Percentiles rank a stretch among this genome's conserved stretches.
phyloP scores from a whole-genome alignment of 768 basidiomycete genomes.

The Leccinum barrowsii region DNA sequence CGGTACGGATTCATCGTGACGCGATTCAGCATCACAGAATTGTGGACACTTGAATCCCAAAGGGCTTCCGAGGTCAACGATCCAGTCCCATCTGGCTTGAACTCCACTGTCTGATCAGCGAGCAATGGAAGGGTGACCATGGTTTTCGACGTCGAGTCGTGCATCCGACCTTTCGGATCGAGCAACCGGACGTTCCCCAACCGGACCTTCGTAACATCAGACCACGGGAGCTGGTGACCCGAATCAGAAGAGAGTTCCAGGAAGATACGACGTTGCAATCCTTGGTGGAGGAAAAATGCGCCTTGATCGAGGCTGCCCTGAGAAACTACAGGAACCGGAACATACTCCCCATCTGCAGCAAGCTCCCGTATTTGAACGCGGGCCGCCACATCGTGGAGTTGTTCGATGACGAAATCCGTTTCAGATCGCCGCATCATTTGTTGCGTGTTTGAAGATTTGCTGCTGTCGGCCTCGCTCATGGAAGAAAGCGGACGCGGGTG shows the following conservation, averaged over 20 bases:
- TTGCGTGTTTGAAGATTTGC: conserved; percentile 42
- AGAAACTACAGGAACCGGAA: conserved; percentile 78
- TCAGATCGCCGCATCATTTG: conserved; percentile 91
- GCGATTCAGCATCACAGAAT: conserved; percentile 80
- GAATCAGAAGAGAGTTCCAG: conserved; percentile 83
- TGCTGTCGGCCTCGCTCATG: conserved; percentile 32
- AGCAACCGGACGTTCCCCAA: conserved; percentile 83
- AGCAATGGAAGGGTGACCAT: conserved; percentile 71
- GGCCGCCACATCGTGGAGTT: conserved; percentile 87
- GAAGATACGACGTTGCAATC: conserved; percentile 79
- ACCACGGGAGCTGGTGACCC: conserved; percentile 87
- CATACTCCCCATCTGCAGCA: conserved; percentile 78
- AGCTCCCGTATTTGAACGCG: conserved; percentile 87
- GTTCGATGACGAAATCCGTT: conserved; percentile 84
- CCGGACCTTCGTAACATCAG: conserved; percentile 67
- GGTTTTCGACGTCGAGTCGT: conserved; percentile 71
- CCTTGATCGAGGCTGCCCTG: conserved; percentile 76
- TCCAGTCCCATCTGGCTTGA: conserved; percentile 82
- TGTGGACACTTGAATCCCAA: conserved; percentile 94
- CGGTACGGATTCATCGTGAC: conserved; percentile 78
- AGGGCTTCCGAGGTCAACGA: conserved; percentile 63
- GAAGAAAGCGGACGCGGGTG: conserved; percentile 36
- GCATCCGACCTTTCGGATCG: conserved; percentile 77
- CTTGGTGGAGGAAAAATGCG: conserved; percentile 87
- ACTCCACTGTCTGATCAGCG: conserved; percentile 69